phyloP scores from a whole-genome alignment of 257 asterid species.

The Ajuga chamaepitys region DNA sequence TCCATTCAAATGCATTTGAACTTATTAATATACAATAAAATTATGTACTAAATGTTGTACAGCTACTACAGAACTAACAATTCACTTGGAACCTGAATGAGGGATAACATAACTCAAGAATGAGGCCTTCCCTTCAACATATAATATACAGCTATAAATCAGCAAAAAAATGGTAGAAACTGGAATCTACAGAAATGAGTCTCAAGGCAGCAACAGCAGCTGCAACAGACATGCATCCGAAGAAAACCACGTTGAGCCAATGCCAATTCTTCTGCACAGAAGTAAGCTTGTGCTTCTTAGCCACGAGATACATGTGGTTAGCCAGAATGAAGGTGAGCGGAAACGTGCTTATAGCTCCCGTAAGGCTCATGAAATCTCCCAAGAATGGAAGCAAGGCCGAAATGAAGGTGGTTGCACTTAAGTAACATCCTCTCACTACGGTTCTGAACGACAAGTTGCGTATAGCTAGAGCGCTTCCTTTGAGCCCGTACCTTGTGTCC shows the following conservation, averaged over 20 bases:
- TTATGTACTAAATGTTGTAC: not conserved
- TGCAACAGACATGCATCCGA: conserved; percentile 42
- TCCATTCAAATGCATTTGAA: not conserved
- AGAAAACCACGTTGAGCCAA: conserved; percentile 66
- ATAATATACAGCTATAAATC: conserved; percentile 32
- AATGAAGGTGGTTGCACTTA: conserved; percentile 52
- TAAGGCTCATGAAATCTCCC: conserved; percentile 94
- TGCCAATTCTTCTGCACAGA: conserved; percentile 70
- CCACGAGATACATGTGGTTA: conserved; percentile 81
- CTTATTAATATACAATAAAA: not conserved
- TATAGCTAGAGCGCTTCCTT: conserved; percentile 54
- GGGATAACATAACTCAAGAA: not conserved
- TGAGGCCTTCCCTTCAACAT: not conserved
- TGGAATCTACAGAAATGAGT: conserved; percentile 62
- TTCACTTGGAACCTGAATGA: not conserved
- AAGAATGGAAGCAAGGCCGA: conserved; percentile 79
- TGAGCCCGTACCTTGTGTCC: conserved; percentile 55
- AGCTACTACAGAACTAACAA: not conserved
- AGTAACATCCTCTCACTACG: conserved; percentile 63
- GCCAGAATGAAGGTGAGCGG: conserved; percentile 92
- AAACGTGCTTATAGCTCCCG: conserved; percentile 83
- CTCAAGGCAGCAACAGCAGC: conserved; percentile 60
- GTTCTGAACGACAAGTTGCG: conserved; percentile 63
- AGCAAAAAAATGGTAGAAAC: conserved; percentile 66
- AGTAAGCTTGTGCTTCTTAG: conserved; percentile 41